Conservation (phyloP, 441 rosid genomes). For the Adansonia rubrostipa region DNA sequence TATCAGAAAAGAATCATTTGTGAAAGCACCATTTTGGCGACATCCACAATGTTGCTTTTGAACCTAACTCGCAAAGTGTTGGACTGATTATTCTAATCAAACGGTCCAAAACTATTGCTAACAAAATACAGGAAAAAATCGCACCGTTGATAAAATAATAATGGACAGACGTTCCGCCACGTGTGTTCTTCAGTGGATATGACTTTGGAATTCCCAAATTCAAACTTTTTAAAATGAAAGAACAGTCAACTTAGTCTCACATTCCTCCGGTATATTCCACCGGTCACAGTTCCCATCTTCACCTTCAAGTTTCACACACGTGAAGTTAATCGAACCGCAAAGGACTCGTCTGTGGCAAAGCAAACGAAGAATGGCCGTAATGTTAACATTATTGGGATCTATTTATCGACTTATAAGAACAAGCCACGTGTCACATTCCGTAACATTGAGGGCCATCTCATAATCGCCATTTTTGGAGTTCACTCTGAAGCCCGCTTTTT, state of each 20-base stretch:
- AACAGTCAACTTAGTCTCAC: neutral
- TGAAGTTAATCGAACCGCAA: neutral
- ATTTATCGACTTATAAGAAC: slow-evolving; percentile 23
- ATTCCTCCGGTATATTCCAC: neutral
- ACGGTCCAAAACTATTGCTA: slow-evolving; percentile 20
- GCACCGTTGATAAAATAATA: slow-evolving; percentile 2
- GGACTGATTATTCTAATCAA: neutral
- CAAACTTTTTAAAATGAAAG: neutral
- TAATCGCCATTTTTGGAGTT: slow-evolving; percentile 26
- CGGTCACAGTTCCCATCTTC: slow-evolving; percentile 22
- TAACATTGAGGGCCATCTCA: slow-evolving; percentile 37
- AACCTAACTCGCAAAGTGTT: no score
- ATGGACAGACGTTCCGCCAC: slow-evolving; percentile 26
- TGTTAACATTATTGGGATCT: neutral
- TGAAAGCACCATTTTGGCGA: no score
- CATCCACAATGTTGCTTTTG: no score
- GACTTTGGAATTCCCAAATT: slow-evolving; percentile 14
- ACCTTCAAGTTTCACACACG: slow-evolving; percentile 17
- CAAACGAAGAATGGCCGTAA: neutral
- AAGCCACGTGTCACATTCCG: slow-evolving; percentile 36
- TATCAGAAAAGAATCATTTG: no score
- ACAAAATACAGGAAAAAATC: neutral
- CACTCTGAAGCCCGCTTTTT: slow-evolving; percentile 31
- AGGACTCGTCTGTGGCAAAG: neutral
- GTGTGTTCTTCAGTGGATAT: slow-evolving; percentile 10